These are phyloP conservation scores for Alternaria solani DNA, from an alignment of 2,329 filamentous ascomycete species.

Conservation along the genomic window DNA sequence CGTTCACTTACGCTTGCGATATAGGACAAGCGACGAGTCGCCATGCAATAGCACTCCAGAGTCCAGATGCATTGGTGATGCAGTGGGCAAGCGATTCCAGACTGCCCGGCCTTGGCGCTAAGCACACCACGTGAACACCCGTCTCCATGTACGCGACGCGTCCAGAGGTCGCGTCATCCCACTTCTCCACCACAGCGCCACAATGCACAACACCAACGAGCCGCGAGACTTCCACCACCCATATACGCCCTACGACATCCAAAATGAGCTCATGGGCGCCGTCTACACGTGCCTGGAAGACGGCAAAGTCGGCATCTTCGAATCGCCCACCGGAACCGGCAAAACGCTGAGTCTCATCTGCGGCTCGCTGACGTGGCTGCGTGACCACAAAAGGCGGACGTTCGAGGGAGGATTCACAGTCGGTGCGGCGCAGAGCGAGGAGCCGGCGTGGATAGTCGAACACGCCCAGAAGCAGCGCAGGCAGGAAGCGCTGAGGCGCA, in stretches of 20 bases:
- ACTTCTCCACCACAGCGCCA: neutral
- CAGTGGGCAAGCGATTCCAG: too few relatives aligned
- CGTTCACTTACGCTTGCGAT: too few relatives aligned
- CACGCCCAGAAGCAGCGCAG: conserved; percentile 75
- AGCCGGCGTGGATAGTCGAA: conserved; percentile 85
- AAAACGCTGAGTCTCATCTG: conserved; percentile 94
- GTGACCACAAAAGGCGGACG: conserved; percentile 73
- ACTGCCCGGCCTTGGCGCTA: too few relatives aligned
- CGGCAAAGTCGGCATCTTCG: conserved; percentile 85
- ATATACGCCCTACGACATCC: conserved; percentile 86
- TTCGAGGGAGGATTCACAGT: conserved; percentile 64
- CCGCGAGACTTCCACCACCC: conserved; percentile 79
- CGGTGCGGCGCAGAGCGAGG: conserved; percentile 65
- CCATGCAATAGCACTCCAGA: too few relatives aligned
- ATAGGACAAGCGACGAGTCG: too few relatives aligned
- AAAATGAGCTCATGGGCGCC: conserved; percentile 84
- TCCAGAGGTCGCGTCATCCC: conserved; percentile 2
- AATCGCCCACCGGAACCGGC: conserved; percentile 92
- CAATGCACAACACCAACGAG: conserved; percentile 26
- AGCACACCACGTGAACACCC: conserved; percentile 19
- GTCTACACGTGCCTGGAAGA: conserved; percentile 81
- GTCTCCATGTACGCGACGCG: conserved; percentile 17
- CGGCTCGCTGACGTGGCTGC: conserved; percentile 88
- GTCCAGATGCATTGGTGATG: too few relatives aligned
- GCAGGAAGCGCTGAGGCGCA: conserved; percentile 70